Base-by-base conservation (phyloP, 768 basidiomycete species). In the Tricholoma saponaceum region DNA sequence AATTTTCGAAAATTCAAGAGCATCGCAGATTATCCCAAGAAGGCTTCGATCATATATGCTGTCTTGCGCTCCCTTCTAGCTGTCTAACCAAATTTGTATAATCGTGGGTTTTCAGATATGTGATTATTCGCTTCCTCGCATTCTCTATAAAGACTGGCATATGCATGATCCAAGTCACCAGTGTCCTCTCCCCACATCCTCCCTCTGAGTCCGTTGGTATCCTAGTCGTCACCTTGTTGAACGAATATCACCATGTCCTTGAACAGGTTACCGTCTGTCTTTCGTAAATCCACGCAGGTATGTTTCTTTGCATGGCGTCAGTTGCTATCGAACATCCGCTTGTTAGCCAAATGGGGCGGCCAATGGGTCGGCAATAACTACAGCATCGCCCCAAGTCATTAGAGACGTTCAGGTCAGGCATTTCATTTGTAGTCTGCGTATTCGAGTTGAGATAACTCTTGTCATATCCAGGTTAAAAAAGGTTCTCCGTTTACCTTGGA, bases 381-480 rank as follows among this genome's bases (percentile, higher is more conserved):
- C 57, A 6, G 35, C 61, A 49, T 51, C 67, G 16, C 60, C 70
- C 14, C 75, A 74, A 58, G 64, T 70, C 25, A 65, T 82, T 57
- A 72, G 72, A 28, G 76, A 75, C 30, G 54, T n/a, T 13, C 18
- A 37, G 20, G 33, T 39, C 4, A 51, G 30, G 7, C 25, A 37
- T 20, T 26, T 23, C 22, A 12, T 32, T 26, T 6, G 2, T 10
- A 18, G 16, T 25, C 37, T 6, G 44, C 23, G 7, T 10, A 9
- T 56, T 22, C n/a, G 26, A 32, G 26, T 30, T 41, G 16, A 46
- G 20, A 32, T 28, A 23, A 41, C 23, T 16, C 18, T 22, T 62
- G 13, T 25, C 26, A n/a, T 18, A 18, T 50, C 26, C 28, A 83
- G 81, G 66, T 82, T 54, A 79, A 78, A 64, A 79, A 74, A 62